These are phyloP conservation scores for Rhodomyrtus psidioides DNA, from an alignment of 441 rosid species.

Conservation along the genomic window DNA sequence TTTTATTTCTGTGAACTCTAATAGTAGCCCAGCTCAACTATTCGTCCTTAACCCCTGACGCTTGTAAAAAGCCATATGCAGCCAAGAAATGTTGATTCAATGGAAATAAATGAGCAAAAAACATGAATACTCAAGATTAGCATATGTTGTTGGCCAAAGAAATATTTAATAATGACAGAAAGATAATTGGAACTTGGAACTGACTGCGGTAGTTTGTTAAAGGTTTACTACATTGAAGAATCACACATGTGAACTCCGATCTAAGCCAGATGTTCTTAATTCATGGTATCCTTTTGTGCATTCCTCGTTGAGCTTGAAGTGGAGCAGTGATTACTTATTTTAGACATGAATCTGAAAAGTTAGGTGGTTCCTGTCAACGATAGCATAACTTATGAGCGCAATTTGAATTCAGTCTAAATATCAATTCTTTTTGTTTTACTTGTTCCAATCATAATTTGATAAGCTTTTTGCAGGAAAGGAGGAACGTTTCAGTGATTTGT, in stretches of 20 bases:
- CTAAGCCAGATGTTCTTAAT: not conserved
- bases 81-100: not conserved
- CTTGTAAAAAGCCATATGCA: not conserved
- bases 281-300: not conserved
- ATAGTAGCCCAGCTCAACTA: not conserved
- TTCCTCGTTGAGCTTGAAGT: not conserved
- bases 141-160: not conserved
- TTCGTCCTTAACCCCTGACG: not conserved
- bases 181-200: not conserved
- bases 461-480: constrained; percentile 21
- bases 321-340: not conserved
- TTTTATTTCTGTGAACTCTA: not conserved
- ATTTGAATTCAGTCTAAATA: not conserved
- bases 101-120: not conserved
- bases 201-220: not conserved
- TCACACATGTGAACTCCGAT: not conserved
- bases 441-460: not conserved
- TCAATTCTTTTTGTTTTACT: not conserved
- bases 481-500: constrained; percentile 5
- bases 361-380: not conserved
- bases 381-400: not conserved
- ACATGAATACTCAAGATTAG: not conserved
- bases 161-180: not conserved
- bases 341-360: not conserved
- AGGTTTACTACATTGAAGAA: not conserved